These are phyloP conservation scores for Fusarium sp. DNA, from an alignment of 2,329 filamentous ascomycete species.

Conservation along the genomic window DNA sequence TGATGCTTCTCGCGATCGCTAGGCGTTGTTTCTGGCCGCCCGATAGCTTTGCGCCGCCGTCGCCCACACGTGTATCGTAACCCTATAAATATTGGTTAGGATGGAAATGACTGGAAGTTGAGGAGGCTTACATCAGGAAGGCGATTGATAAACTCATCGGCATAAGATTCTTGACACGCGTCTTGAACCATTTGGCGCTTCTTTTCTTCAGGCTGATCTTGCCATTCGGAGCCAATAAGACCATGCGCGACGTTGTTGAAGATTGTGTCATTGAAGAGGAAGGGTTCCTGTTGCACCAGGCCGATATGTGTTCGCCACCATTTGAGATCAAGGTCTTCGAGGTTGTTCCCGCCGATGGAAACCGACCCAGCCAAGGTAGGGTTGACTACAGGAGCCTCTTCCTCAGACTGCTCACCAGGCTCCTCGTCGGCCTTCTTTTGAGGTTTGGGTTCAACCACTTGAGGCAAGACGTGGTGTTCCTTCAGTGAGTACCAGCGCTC, in stretches of 20 bases:
- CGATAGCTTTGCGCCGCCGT: constrained; percentile 66
- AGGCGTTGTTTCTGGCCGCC: constrained; percentile 67
- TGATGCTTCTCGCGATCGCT: constrained; percentile 63
- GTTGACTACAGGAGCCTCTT: background rate
- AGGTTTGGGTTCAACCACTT: background rate
- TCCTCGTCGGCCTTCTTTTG: background rate
- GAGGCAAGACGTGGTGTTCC: constrained; percentile 17
- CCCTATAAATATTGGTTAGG: constrained; percentile 43
- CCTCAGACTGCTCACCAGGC: background rate
- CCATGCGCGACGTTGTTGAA: constrained; percentile 59
- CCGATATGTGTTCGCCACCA: constrained; percentile 39
- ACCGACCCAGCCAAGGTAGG: constrained; percentile 7
- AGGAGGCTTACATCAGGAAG: constrained; percentile 54
- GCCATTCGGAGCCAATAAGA: constrained; percentile 50
- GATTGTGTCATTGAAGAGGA: constrained; percentile 61
- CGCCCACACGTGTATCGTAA: constrained; percentile 58
- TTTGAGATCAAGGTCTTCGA: constrained; percentile 30
- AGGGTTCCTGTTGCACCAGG: constrained; percentile 65
- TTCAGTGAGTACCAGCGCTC: constrained; percentile 70
- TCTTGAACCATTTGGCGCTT: constrained; percentile 54
- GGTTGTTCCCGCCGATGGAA: background rate
- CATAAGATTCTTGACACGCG: constrained; percentile 62
- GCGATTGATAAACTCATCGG: constrained; percentile 61
- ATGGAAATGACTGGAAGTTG: fast-evolving
- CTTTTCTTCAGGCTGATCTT: constrained; percentile 49